Conservation (phyloP, 371 early-diverging fungal genomes). For the Mucor saturninus region DNA sequence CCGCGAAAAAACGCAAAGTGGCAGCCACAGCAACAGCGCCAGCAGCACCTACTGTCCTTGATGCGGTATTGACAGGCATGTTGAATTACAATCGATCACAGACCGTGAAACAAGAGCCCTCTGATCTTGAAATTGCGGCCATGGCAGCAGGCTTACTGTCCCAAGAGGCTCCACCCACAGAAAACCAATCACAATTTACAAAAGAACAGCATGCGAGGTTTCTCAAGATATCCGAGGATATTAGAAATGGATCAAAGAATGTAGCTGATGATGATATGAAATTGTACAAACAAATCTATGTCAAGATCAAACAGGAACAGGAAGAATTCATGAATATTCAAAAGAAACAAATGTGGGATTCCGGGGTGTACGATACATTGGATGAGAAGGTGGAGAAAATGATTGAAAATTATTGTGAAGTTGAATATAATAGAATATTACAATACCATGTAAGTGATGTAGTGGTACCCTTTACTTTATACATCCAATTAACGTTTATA, state of each 20-base stretch:
- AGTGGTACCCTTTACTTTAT: no score
- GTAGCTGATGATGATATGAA: constrained; percentile 5
- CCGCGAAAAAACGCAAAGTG: not conserved
- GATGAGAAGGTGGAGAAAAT: constrained; percentile 5
- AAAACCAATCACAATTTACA: constrained; percentile 6
- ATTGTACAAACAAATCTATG: not conserved
- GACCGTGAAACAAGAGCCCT: not conserved
- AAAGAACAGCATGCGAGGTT: constrained; percentile 11
- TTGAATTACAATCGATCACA: constrained; percentile 2
- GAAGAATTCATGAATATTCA: constrained; percentile 15
- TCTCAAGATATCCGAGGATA: not conserved
- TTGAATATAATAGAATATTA: constrained; percentile 9
- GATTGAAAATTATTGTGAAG: not conserved
- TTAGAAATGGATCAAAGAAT: not conserved
- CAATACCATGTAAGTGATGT: constrained; percentile 18
- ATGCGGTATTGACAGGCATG: constrained; percentile 5
- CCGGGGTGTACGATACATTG: constrained; percentile 14
- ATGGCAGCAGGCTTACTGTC: constrained; percentile 11
- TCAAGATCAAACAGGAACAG: constrained; percentile 7
- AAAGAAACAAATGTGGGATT: not conserved
- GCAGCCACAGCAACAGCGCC: no score
- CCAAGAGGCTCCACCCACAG: not conserved
- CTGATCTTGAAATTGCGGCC: constrained; percentile 21
- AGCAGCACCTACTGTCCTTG: constrained; percentile 1
- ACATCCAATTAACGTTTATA: no score